Evolutionary conservation across 1,284 basidiomycete genomes (phyloP), one percentile per base, ranked within the genome.

Genomic region (Porodaedalea pini): DNA sequence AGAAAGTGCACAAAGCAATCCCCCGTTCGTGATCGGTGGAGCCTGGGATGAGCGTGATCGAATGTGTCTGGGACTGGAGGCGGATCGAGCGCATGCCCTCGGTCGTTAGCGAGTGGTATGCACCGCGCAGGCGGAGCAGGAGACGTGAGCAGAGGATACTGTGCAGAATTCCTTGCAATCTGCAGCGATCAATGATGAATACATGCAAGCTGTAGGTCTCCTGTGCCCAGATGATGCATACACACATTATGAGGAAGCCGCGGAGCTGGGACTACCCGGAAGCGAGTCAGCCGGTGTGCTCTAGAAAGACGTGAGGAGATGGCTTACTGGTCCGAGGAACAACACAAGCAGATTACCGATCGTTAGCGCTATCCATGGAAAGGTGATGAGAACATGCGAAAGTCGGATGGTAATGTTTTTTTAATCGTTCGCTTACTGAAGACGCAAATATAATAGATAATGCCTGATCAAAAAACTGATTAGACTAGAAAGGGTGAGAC

Each of bases 81-180:
- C n/a, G 19, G 19, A 41, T 21, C 2, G 40, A 17, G 1, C 40
- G 40, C 40, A 41, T 41, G 15, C 40, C 40, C 19, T 51, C 29
- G 17, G 8, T 25, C 3, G 56, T 44, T 7, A 51, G 56, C 0
- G 49, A 40, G 11, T 45, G 34, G 29, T 57, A 57, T 19, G 39
- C 56, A 3, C 49, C 56, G 3, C 57, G 57, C 4, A 58, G 25
- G 6, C 51, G 40, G 29, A 58, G 40, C 32, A 58, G 17, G 27
- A 58, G 40, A 23, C 57, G 57, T 10, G 29, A 21, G 27, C 57
- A 58, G 27, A 58, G 57, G 23, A 58, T 48, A 25, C 51, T 58
- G 27, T 58, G 57, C 3, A 58, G 40, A 19, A 54, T 36, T 1
- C 57, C 51, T 48, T 58, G 57, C 21, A 51, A n/a, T n/a, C 57